Conservation (phyloP, 192 early-diverging fungal genomes). For the Gryganskiella cystojenkinii region DNA sequence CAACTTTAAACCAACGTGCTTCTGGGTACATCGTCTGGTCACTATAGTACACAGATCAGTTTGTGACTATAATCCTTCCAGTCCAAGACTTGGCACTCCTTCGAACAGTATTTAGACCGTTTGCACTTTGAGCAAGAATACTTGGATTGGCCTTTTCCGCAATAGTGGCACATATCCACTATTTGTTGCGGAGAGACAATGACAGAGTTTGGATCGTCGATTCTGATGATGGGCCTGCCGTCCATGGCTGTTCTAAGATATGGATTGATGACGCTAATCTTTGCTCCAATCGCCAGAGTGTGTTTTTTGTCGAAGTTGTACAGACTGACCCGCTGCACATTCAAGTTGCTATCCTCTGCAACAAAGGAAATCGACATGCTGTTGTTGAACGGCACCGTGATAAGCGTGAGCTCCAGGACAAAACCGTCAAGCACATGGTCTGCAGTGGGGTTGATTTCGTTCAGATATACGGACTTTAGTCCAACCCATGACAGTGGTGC, state of each 20-base stretch:
- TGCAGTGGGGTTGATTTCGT: slow-evolving; percentile 39
- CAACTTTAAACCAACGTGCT: slow-evolving; percentile 27
- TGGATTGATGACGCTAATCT: slow-evolving; percentile 31
- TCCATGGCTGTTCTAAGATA: slow-evolving; percentile 43
- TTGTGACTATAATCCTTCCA: slow-evolving; percentile 41
- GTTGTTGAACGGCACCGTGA: slow-evolving; percentile 36
- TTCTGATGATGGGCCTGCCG: slow-evolving; percentile 36
- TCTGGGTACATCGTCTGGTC: slow-evolving; percentile 21
- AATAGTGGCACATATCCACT: slow-evolving; percentile 42
- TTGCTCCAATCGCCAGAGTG: slow-evolving; percentile 29
- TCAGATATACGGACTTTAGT: slow-evolving; percentile 34
- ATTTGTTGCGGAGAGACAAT: slow-evolving; percentile 38
- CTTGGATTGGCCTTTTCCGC: slow-evolving; percentile 37
- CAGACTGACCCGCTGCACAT: slow-evolving; percentile 42
- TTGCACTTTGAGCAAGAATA: slow-evolving; percentile 34
- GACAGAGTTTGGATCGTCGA: slow-evolving; percentile 46
- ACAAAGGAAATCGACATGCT: slow-evolving; percentile 46
- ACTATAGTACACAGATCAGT: slow-evolving; percentile 30
- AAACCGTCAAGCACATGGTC: slow-evolving; percentile 37
- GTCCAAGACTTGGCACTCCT: slow-evolving; percentile 41
- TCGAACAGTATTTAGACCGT: slow-evolving; percentile 34
- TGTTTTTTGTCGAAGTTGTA: slow-evolving; percentile 41
- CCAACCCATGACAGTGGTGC: slow-evolving; percentile 42
- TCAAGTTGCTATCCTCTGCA: slow-evolving; percentile 38
- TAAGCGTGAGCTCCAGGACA: slow-evolving; percentile 44